A percentile compares a stretch with the other conserved stretches of the same genome.
Evolutionary conservation across 208 protist species (phyloP).

Genomic region (Zelonia costaricensis): DNA sequence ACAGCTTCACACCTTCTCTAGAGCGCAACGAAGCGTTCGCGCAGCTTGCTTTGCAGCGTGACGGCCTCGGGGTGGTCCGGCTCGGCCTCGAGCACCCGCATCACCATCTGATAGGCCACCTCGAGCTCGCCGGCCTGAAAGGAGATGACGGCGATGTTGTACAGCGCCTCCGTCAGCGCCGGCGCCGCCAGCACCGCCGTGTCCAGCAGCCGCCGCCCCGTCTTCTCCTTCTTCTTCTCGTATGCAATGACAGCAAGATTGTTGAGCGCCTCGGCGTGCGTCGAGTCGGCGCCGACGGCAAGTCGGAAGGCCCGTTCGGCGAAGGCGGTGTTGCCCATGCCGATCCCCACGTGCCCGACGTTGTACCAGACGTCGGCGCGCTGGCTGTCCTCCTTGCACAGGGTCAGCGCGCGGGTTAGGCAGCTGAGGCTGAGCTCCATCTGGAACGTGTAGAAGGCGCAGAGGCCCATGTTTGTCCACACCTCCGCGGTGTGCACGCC

Average conservation of each 20-base stretch:
- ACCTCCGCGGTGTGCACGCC: constrained; percentile 91
- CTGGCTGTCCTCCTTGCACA: constrained; percentile 65
- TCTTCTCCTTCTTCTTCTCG: constrained; percentile 34
- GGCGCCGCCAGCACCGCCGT: constrained; percentile 71
- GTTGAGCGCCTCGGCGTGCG: constrained; percentile 93
- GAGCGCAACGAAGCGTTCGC: constrained; percentile 50
- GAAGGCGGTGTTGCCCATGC: constrained; percentile 88
- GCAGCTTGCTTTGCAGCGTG: constrained; percentile 59
- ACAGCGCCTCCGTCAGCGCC: constrained; percentile 90
- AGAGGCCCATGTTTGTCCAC: constrained; percentile 96
- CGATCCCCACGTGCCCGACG: constrained; percentile 94
- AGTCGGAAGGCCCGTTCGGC: constrained; percentile 94
- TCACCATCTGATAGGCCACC: constrained; percentile 59
- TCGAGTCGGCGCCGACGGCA: constrained; percentile 81
- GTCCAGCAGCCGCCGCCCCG: constrained; percentile 71
- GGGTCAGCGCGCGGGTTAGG: constrained; percentile 86
- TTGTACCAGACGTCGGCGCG: constrained; percentile 96
- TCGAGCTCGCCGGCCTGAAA: constrained; percentile 85
- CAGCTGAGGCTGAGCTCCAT: constrained; percentile 94
- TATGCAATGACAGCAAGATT: constrained; percentile 91
- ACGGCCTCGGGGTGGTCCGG: constrained; percentile 88
- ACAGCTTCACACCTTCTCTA: constrained; percentile 19
- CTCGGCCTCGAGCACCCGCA: constrained; percentile 64
- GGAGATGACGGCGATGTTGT: constrained; percentile 87
- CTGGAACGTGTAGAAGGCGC: constrained; percentile 93